Evolutionary conservation across 2,329 filamentous ascomycete genomes (phyloP), one percentile per base, ranked within the genome.

Genomic region (Aspergillus sp.): DNA sequence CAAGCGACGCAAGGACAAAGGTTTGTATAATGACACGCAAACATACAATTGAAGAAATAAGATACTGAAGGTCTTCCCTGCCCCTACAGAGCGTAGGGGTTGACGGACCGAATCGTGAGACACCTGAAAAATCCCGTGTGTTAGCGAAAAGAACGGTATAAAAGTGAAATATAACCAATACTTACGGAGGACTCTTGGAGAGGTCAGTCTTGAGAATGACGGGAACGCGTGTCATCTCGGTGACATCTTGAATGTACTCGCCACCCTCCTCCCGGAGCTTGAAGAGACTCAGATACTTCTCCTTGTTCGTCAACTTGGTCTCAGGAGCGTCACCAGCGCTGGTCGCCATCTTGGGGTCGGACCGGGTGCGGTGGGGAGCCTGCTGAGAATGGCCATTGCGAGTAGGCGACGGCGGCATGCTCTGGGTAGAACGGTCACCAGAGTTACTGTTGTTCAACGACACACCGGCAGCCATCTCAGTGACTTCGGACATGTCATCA

Each of bases 171-270:
- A 29, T 30, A 26, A 12, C 34, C 38, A 49, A 36, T 9, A 91
- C 93, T 83, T 86, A 98, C 90, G 93, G 93, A 73, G 93, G 93
- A 74, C 91, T 97, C 86, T 98, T 98, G 73, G 79, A 88, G 62
- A 98, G 80, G 73, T 98, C 93, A 55, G 93, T 97, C 83, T 95
- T 97, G 62, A 98, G 74, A 66, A 98, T 94, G 57, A 98, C 86
- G n/a, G 93, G 93, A 51, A 98, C 86, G 57, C 91, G 80, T 39
- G 88, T 91, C 90, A 98, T 96, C 76, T 98, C 93, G 48, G 84
- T 90, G 56, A 98, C 89, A 68, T 98, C 93, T 72, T 98, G 93
- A 62, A 98, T 96, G 74, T 94, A 94, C 59, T 97, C 87, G 55
- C 91, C 91, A 57, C 86, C 85, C 70, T 94, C 87, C 68, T 98